Evolutionary conservation across 176 grass and related monocot species (phyloP), one percentile per base, ranked within the genome.

Genomic region (Elaeis guineensis): DNA sequence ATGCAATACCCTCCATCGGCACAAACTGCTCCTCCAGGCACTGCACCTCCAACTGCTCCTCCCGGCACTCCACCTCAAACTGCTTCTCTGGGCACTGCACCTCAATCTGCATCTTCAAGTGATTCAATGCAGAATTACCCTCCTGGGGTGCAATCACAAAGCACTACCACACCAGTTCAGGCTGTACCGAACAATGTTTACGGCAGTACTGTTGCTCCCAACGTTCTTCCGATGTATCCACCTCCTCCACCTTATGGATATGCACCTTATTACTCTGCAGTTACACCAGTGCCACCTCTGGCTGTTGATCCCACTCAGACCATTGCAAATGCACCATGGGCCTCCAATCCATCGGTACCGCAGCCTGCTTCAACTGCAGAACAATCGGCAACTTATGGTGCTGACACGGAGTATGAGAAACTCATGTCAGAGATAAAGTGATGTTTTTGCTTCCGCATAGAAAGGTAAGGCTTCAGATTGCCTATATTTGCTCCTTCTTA

Each of bases 361-460:
- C 80, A 54, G 4, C 18, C 70, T 55, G n/a, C 75, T 62, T 64
- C 80, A 18, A 71, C 56, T 17, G 48, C 57, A 4, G 87, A 83
- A 28, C 84, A 74, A 28, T 81, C 82, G 61, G 59, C 73, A 54
- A 18, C 66, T 5, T 87, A 80, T 71, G 75, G 83, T 52, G 69
- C 81, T 44, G 84, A 98, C 71, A 66, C 75, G 26, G 93, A 98
- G 32, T 98, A 92, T 58, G 82, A 89, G 20, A 98, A 89, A 61
- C 89, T 92, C 76, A 89, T 92, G 84, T 85, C 81, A 66, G 87
- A 98, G 82, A 85, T 92, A 81, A 98, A 98, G 76, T 98, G 78
- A 98, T 83, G 57, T 7, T 20, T 29, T 50, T 55, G 24, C 6
- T 72, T 56, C 53, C 72, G 51, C 48, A 14, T 55, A 6, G 16